Evolutionary conservation across 2,329 filamentous ascomycete genomes (phyloP).

Genomic region (Lasiodiplodia citricola): DNA sequence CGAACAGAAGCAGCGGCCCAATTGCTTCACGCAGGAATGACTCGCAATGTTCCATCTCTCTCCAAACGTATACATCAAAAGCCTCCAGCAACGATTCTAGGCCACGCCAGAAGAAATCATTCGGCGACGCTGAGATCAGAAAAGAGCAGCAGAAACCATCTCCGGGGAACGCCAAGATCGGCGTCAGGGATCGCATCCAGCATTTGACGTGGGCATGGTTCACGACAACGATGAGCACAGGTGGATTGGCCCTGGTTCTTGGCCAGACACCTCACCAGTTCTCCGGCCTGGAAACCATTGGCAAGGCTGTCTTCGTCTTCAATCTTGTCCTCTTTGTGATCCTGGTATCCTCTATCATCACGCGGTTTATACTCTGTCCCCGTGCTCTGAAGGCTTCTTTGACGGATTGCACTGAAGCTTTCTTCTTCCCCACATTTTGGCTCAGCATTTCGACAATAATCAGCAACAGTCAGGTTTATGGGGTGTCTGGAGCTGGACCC

Average conservation of each 20-base stretch:
- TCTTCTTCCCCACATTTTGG: slow-evolving; percentile 55
- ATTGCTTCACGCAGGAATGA: neutral
- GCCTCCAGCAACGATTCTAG: neutral
- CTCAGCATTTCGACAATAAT: slow-evolving; percentile 51
- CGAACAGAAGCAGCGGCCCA: neutral
- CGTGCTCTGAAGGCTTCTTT: slow-evolving; percentile 53
- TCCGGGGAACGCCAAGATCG: neutral
- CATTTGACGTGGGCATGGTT: slow-evolving; percentile 57
- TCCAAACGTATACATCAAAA: neutral
- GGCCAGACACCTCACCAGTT: slow-evolving; percentile 53
- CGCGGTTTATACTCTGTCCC: slow-evolving; percentile 54
- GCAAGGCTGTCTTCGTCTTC: slow-evolving; percentile 57
- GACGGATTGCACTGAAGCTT: slow-evolving; percentile 56
- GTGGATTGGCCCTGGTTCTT: slow-evolving; percentile 53
- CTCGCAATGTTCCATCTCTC: neutral
- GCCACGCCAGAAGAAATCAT: neutral
- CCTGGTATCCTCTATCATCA: slow-evolving; percentile 36
- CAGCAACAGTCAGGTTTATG: slow-evolving; percentile 46
- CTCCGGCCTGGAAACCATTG: slow-evolving; percentile 56
- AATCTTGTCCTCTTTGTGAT: slow-evolving; percentile 55
- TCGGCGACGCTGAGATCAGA: neutral
- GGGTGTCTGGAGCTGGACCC: slow-evolving; percentile 45
- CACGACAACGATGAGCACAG: slow-evolving; percentile 55
- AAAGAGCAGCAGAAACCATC: neutral
- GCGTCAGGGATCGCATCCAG: slow-evolving; percentile 34